These are phyloP conservation scores for Diutina sp. DNA, from an alignment of 1,139 yeast species.

Conservation along the genomic window DNA sequence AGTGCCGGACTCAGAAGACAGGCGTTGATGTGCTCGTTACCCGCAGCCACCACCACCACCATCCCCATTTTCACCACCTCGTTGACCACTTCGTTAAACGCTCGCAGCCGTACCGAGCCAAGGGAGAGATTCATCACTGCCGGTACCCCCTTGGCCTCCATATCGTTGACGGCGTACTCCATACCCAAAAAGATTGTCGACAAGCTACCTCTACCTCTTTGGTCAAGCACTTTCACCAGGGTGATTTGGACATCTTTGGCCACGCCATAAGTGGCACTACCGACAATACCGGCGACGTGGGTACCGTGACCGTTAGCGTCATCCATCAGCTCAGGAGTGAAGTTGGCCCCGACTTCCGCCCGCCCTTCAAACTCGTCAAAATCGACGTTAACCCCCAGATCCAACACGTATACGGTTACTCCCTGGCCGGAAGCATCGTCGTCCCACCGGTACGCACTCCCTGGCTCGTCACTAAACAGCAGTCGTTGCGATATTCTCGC, in stretches of 20 bases:
- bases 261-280: conserved; percentile 67
- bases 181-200: conserved; percentile 59
- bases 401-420: conserved; percentile 68
- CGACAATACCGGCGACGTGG: conserved; percentile 86
- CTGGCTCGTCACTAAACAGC: conserved; percentile 13
- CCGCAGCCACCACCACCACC: conserved; percentile 81
- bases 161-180: conserved; percentile 58
- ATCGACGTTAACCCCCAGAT: conserved; percentile 51
- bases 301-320: conserved; percentile 72
- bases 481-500: conserved; percentile 47
- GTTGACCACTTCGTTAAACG: conserved; percentile 60
- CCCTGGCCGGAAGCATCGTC: conserved; percentile 32
- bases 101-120: conserved; percentile 55
- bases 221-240: conserved; percentile 60
- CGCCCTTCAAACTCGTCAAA: conserved; percentile 61
- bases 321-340: conserved; percentile 48
- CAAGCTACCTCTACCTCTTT: conserved; percentile 53
- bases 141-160: conserved; percentile 22
- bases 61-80: conserved; percentile 63
- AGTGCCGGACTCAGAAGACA: conserved; percentile 76
- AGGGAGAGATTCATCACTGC: conserved; percentile 75
- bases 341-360: conserved; percentile 44
- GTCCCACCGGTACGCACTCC: conserved; percentile 27
- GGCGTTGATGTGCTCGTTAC: conserved; percentile 67
- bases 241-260: conserved; percentile 54